Evolutionary conservation across 768 basidiomycete species (phyloP), one percentile per base, ranked within the genome.

Genomic region (Galerina marginata): DNA sequence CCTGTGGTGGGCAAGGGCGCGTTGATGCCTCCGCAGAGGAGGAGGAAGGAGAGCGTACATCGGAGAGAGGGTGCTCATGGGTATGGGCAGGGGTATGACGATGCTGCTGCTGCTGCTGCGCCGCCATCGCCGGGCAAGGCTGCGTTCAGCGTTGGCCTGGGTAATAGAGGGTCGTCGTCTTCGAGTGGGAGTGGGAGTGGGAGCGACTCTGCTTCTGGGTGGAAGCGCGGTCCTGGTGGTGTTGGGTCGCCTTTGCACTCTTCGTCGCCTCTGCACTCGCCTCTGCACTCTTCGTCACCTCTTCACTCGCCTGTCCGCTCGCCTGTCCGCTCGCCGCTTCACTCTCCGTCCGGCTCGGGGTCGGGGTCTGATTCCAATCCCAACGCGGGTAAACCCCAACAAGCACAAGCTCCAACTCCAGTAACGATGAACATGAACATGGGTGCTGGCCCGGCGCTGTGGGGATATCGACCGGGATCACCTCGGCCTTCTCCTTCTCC

Each of bases 101-200:
- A n/a, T n/a, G n/a, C n/a, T n/a, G n/a, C n/a, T n/a, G n/a, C n/a
- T n/a, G n/a, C n/a, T n/a, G n/a, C n/a, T n/a, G n/a, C n/a, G n/a
- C n/a, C n/a, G n/a, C n/a, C n/a, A n/a, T n/a, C 26, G 16, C 7
- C 23, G 49, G 37, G 39, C n/a, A n/a, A n/a, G n/a, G n/a, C n/a
- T n/a, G n/a, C n/a, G n/a, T n/a, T n/a, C n/a, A n/a, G n/a, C n/a
- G n/a, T n/a, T n/a, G n/a, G n/a, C n/a, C n/a, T n/a, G n/a, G n/a
- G n/a, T n/a, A n/a, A n/a, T 50, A 58, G 62, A 16, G 49, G 29
- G 6, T 60, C 48, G 25, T 26, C 64, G 54, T 60, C 53, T n/a
- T n/a, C n/a, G n/a, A n/a, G n/a, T n/a, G n/a, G n/a, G 9, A 63
- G 64, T 50, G 63, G 58, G 36, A 64, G 63, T 39, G 64, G 64